These are phyloP conservation scores for Metarhizium album DNA, from an alignment of 2,329 filamentous ascomycete species.

Conservation along the genomic window DNA sequence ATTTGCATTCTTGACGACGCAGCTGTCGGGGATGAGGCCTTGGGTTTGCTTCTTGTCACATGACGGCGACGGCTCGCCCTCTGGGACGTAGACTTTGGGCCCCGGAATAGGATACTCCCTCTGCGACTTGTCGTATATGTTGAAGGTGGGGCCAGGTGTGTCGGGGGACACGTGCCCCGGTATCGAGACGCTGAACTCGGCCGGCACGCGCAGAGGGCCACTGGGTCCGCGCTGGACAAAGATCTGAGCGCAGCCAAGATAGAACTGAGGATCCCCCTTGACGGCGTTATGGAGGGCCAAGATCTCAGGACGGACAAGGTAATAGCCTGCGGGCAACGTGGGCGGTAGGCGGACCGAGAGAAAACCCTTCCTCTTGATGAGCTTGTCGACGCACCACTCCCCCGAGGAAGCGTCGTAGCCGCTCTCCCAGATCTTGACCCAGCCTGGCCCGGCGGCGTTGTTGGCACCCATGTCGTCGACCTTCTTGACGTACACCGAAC, in stretches of 20 bases:
- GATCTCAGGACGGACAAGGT: constrained; percentile 61
- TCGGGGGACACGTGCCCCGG: constrained; percentile 50
- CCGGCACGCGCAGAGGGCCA: constrained; percentile 28
- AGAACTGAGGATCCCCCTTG: constrained; percentile 57
- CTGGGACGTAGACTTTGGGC: constrained; percentile 39
- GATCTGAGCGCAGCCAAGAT: constrained; percentile 61
- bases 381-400: constrained; percentile 60
- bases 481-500: constrained; percentile 64
- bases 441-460: constrained; percentile 51
- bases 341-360: constrained; percentile 53
- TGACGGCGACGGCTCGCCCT: constrained; percentile 7
- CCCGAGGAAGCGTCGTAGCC: constrained; percentile 46
- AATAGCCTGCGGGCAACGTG: constrained; percentile 57
- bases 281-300: constrained; percentile 56
- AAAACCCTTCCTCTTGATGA: constrained; percentile 53
- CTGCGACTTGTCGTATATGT: constrained; percentile 45
- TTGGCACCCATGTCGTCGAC: constrained; percentile 43
- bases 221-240: constrained; percentile 41
- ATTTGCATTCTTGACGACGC: constrained; percentile 57
- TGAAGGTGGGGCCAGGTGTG: constrained; percentile 48
- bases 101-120: constrained; percentile 44
- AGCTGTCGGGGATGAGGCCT: constrained; percentile 43
- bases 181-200: constrained; percentile 38
- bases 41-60: constrained; percentile 18
- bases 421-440: constrained; percentile 70